Base-by-base conservation (phyloP, 768 basidiomycete species). In the Pulveroboletus sp. region DNA sequence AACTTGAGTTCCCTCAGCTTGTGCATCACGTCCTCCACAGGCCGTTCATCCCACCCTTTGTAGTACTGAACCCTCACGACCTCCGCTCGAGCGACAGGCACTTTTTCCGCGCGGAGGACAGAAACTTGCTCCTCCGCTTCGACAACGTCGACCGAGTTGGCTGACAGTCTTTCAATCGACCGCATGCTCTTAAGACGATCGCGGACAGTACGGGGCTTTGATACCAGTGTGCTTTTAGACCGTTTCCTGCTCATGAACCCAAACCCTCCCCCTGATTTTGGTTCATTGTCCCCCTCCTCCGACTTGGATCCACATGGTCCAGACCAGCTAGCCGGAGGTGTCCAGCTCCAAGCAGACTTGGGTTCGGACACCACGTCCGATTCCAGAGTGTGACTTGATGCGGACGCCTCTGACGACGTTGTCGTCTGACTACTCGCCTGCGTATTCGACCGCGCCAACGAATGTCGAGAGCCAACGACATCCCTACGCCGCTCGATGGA, bases 11-110 rank as follows among this genome's bases (percentile, higher is more conserved):
- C 45, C 48, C 66, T 65, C 23, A 67, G 24, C 31, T 47, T 49
- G n/a, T 61, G 63, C 6, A 69, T 65, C n/a, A 69, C 62, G 9
- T 69, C 67, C 1, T 36, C 40, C 43, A 69, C 17, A 24, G 50
- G 44, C 31, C 45, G 59, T 43, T 65, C 63, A n/a, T 57, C 34
- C 61, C 61, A 66, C 11, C 37, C 44, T 19, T 58, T 46, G 13
- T 35, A 46, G 10, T 45, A 44, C 20, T 56, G 52, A 20, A 65
- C 39, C 33, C 41, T 50, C 2, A 45, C 23, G 4, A 52, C 49
- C 16, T 47, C 50, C 1, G 53, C 34, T 17, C 34, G 34, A 6
- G 24, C 5, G 34, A 19, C 8, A n/a, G 4, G n/a, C 19, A 9
- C 31, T n/a, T 34, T 29, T 29, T 29, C 9, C 21, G 24, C 13